Conservation (phyloP, 2,329 filamentous ascomycete genomes). For the Penicillium sp. region DNA sequence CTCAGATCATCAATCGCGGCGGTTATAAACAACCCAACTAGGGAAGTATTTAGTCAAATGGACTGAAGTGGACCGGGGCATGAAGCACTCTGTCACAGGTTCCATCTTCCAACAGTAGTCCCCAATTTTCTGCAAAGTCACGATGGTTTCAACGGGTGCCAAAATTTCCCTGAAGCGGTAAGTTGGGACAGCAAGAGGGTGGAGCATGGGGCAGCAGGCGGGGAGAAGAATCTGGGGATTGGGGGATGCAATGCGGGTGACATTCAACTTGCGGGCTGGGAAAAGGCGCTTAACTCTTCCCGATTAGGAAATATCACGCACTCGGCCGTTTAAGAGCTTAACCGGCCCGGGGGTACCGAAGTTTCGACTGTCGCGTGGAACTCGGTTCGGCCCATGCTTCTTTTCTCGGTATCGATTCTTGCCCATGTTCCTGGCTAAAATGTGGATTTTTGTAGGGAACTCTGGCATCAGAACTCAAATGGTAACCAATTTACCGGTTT, state of each 20-base stretch:
- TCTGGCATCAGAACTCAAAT: too few relatives aligned
- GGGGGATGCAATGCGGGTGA: not conserved
- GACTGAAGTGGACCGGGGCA: conserved; percentile 13
- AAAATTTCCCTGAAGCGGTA: conserved; percentile 9
- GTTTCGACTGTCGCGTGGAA: not conserved
- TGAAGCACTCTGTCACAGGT: conserved; percentile 1
- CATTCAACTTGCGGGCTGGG: not conserved
- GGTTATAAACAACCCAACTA: conserved; percentile 22
- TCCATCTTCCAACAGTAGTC: conserved; percentile 1
- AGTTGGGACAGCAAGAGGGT: conserved; percentile 1
- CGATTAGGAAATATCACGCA: not conserved
- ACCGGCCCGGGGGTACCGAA: conserved; percentile 2
- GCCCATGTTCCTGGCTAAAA: not conserved
- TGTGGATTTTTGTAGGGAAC: not conserved
- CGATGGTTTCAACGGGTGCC: not conserved
- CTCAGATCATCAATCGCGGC: conserved; percentile 2
- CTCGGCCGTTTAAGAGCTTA: conserved; percentile 8
- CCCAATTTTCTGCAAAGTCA: not conserved
- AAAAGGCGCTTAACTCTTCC: conserved; percentile 3
- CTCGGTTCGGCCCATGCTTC: conserved; percentile 9
- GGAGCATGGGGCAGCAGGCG: conserved; percentile 7
- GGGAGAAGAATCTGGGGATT: conserved; percentile 3
- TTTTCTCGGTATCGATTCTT: conserved; percentile 4
- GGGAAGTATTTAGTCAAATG: conserved; percentile 10
- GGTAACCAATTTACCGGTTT: not conserved